phyloP scores from a whole-genome alignment of 345 rosid species.

The Eucalyptus guilfoylei region DNA sequence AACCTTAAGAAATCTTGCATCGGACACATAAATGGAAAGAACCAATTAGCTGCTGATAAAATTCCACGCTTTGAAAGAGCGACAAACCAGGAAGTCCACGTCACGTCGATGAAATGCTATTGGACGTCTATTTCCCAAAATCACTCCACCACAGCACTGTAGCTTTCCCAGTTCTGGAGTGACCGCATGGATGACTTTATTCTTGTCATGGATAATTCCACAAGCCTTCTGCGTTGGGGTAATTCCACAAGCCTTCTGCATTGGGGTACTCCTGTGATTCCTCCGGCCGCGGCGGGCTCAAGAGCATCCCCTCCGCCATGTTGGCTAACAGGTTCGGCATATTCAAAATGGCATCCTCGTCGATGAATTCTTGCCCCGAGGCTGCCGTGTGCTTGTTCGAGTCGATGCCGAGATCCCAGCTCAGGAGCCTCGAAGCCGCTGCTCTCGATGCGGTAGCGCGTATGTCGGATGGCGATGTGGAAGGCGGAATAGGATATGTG shows the following conservation, averaged over 20 bases:
- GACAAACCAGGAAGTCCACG: not conserved
- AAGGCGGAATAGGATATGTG: constrained; percentile 47
- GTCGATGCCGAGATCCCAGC: not conserved
- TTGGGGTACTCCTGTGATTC: constrained; percentile 45
- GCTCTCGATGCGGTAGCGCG: constrained; percentile 54
- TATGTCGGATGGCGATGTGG: constrained; percentile 42
- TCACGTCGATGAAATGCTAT: not conserved
- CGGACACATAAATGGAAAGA: not conserved
- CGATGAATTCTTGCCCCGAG: constrained; percentile 25
- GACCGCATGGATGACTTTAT: not conserved
- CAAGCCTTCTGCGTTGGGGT: too few species aligned
- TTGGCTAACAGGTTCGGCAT: constrained; percentile 71
- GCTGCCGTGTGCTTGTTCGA: not conserved
- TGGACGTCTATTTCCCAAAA: not conserved
- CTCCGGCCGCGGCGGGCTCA: constrained; percentile 23
- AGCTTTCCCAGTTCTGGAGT: not conserved
- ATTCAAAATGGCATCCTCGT: constrained; percentile 63
- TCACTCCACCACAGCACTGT: not conserved
- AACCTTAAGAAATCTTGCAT: not conserved
- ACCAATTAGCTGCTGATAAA: not conserved
- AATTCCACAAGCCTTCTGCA: constrained; percentile 58
- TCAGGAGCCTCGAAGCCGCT: constrained; percentile 17
- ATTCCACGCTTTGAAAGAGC: not conserved
- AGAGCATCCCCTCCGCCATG: constrained; percentile 90
- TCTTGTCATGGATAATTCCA: not conserved